Base-by-base conservation (phyloP, 2,329 filamentous ascomycete species). In the Fusarium nisikadoi region DNA sequence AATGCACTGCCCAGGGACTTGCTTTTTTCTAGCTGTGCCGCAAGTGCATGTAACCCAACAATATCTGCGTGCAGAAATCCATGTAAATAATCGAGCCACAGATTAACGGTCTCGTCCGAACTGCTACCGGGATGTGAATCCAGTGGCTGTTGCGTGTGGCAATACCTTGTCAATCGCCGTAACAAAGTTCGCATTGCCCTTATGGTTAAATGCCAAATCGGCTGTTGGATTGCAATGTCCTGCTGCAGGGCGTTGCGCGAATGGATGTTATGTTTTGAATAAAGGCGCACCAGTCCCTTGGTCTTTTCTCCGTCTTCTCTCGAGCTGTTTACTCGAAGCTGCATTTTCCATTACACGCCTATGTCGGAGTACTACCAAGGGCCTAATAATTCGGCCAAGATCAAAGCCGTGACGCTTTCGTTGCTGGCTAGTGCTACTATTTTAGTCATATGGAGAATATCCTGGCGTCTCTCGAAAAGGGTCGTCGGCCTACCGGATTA, bases 371-470 rank as follows among this genome's bases (percentile, higher is more conserved):
- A 38, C 20, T 58, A 46, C 14, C 52, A 62, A 25, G 52, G 59
- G 23, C 59, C 52, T 0, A 59, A 62, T 13, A 62, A 62, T 11
- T 62, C 59, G 27, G 41, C 52, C 35, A 43, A 62, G 59, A 35
- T 62, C 5, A 62, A 58, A 16, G 59, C 12, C 42, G 59, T 62
- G 6, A 62, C 41, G 12, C 33, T 62, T 46, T 8, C 23, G 6
- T 35, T 62, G 3, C 52, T 43, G 13, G 29, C 23, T 25, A 45
- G 27, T 20, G 52, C 39, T 13, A 31, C 58, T 25, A 31, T 58
- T 39, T 31, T 58, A 19, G 58, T 58, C 5, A 14, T 12, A 46
- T 62, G 59, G 52, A 58, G 52, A 35, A 58, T 62, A 58, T 58
- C 52, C 25, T 58, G 52, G 59, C 19, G 59, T 0, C 12, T 25